Evolutionary conservation across 176 grass and related monocot genomes (phyloP).

Genomic region (Carex scoparia): DNA sequence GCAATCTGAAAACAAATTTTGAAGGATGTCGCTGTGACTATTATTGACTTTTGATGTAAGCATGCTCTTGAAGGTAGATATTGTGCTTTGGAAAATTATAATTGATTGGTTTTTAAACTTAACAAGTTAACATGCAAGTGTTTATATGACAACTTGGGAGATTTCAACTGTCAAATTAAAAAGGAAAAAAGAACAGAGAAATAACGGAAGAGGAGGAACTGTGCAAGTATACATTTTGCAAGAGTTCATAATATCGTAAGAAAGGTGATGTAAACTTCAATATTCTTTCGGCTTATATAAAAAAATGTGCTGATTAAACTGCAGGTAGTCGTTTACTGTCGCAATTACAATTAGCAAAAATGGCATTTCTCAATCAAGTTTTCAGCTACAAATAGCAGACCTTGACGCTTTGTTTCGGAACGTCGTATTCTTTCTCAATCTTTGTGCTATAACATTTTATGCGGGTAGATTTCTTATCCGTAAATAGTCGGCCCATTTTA

Average conservation of each 20-base stretch:
- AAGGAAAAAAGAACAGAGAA: background rate
- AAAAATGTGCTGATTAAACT: background rate
- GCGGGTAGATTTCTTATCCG: too few relatives aligned
- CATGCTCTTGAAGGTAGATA: background rate
- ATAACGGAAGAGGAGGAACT: background rate
- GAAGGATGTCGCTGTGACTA: background rate
- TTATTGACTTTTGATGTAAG: background rate
- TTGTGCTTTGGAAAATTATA: background rate
- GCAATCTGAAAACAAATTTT: slow-evolving; percentile 10
- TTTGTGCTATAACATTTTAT: background rate
- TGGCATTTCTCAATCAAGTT: background rate
- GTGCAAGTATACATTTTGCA: background rate
- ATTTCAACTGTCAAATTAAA: background rate
- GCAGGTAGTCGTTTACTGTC: background rate
- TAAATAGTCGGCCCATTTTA: background rate
- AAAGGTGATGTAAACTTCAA: background rate
- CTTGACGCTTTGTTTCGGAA: background rate
- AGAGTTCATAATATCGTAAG: background rate
- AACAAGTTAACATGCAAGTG: background rate
- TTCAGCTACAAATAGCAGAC: background rate
- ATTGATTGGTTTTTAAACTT: background rate
- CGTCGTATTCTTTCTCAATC: background rate
- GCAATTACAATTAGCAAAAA: background rate
- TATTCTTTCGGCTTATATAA: background rate
- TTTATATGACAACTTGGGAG: background rate